A percentile compares a stretch with the other conserved stretches of the same genome.
phyloP scores from a whole-genome alignment of 768 basidiomycete species.

The Calocybe cyanea region DNA sequence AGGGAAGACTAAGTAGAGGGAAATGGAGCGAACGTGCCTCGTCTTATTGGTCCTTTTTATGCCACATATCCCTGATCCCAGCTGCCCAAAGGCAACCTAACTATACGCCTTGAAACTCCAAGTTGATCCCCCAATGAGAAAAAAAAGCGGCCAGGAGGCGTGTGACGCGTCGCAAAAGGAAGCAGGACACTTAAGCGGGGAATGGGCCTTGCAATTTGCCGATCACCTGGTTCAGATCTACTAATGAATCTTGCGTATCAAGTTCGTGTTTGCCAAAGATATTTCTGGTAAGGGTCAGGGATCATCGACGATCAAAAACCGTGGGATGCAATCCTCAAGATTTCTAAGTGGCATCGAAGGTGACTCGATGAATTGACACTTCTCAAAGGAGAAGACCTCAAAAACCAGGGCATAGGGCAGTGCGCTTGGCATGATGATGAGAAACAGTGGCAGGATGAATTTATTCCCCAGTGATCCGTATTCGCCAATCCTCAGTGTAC shows the following conservation, averaged over 20 bases:
- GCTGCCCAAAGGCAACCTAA: slow-evolving; percentile 16
- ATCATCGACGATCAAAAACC: background rate
- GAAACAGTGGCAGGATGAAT: too few relatives aligned
- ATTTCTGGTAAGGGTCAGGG: too few relatives aligned
- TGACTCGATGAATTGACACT: too few relatives aligned
- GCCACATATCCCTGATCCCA: slow-evolving; percentile 6
- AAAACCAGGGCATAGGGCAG: too few relatives aligned
- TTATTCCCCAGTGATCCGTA: too few relatives aligned
- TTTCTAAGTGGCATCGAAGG: background rate
- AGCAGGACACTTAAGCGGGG: slow-evolving; percentile 12
- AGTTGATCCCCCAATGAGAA: slow-evolving; percentile 6
- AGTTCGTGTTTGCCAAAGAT: too few relatives aligned
- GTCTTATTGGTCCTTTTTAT: slow-evolving; percentile 9
- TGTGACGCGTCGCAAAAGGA: slow-evolving; percentile 9
- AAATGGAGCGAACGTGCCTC: background rate
- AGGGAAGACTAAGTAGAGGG: background rate
- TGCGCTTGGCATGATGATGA: too few relatives aligned
- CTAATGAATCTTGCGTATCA: slow-evolving; percentile 1
- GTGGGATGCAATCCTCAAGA: background rate
- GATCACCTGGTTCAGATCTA: slow-evolving; percentile 15
- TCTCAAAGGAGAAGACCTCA: too few relatives aligned
- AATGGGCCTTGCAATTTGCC: slow-evolving; percentile 8
- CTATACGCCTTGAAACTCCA: slow-evolving; percentile 16
- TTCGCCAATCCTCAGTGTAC: too few relatives aligned
- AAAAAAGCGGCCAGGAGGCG: slow-evolving; percentile 4